Conservation (phyloP, 176 grass and related monocot genomes). For the Aegilops longissima region DNA sequence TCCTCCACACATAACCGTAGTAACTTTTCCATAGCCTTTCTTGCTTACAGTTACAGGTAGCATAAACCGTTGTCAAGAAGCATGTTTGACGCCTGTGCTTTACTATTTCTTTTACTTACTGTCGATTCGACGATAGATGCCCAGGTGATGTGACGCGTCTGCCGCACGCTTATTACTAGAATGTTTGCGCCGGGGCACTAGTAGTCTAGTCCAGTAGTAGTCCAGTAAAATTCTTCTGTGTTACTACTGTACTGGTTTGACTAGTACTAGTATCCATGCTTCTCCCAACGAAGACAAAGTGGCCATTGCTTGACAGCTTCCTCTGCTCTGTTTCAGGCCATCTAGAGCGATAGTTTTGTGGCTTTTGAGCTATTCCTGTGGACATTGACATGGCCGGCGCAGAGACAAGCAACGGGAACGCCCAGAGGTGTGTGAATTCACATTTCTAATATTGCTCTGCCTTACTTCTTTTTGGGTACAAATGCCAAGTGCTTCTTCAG, state of each 20-base stretch:
- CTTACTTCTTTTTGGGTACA: background rate
- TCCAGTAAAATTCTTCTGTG: background rate
- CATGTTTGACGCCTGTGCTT: background rate
- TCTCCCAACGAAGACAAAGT: background rate
- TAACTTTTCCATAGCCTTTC: background rate
- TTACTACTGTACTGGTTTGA: background rate
- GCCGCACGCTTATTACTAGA: background rate
- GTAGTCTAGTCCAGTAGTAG: too few relatives aligned
- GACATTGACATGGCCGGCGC: constrained; percentile 35
- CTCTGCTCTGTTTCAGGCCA: constrained; percentile 28
- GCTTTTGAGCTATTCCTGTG: constrained; percentile 14
- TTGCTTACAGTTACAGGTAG: background rate
- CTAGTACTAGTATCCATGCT: too few relatives aligned
- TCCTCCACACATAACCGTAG: background rate
- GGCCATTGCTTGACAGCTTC: background rate
- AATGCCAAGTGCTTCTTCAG: background rate
- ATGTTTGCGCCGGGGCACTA: background rate
- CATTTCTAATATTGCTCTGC: background rate
- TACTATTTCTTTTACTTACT: background rate
- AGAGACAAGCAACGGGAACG: constrained; percentile 27
- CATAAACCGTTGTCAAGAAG: background rate
- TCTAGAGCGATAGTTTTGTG: background rate
- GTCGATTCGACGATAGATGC: background rate
- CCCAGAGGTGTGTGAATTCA: constrained; percentile 33
- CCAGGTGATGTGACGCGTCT: background rate